Evolutionary conservation across 129 eudicot species (phyloP), one percentile per base, ranked within the genome.

Genomic region (Smallanthus sonchifolius): DNA sequence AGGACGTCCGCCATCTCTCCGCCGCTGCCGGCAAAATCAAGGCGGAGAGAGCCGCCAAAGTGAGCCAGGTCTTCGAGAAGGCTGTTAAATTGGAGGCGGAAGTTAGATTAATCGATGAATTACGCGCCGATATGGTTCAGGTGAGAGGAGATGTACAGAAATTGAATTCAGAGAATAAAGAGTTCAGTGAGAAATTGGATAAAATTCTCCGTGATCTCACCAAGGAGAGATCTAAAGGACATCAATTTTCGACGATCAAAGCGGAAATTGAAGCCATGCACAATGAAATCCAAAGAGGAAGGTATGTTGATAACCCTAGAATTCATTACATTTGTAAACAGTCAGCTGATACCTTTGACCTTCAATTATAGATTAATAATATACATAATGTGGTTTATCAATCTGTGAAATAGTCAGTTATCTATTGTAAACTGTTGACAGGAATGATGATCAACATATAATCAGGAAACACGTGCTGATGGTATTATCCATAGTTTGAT

Each of bases 261-360:
- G 74, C 79, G 19, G 97, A 88, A 24, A 85, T 88, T 52, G 91
- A 86, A 59, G 67, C 59, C 34, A 79, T 85, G 89, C 82, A 66
- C 10, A 79, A 77, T 20, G 97, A 94, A 56, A 51, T 94, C 8
- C 81, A 80, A 38, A 78, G 75, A 67, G 98, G 98, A 85, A 94
- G 97, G 98, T 87, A 19, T 39, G 52, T 40, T 56, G 20, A 65
- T 45, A 2, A 72, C 16, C 77, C 68, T 59, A 73, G 60, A 55
- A 1, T 72, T n/a, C 43, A 73, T 38, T 30, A 4, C 32, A 8
- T 8, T 57, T n/a, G 68, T 20, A 7, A 20, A 13, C 36, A 36
- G 15, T 20, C 6, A 52, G 4, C 34, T 49, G 63, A 8, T 69
- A 48, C 14, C 55, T 13, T 48, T 13, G 19, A 15, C 5, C 17